Conservation (phyloP, 345 rosid species). For the Capsella bursapastoris region DNA sequence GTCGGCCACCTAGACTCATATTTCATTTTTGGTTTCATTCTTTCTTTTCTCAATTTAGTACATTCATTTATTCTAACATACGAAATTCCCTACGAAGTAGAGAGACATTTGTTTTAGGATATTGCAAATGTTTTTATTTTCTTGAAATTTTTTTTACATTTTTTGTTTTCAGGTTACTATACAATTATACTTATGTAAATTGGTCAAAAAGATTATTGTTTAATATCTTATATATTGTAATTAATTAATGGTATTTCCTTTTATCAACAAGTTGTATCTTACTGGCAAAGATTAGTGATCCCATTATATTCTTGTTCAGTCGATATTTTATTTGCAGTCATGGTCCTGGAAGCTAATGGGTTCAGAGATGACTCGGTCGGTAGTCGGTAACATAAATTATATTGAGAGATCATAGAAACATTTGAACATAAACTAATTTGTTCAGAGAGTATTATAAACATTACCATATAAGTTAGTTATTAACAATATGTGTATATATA, state of each 20-base stretch:
- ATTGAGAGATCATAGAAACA: background rate
- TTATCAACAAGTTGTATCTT: slow-evolving; percentile 3
- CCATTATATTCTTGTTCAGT: background rate
- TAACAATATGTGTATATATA: background rate
- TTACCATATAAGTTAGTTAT: background rate
- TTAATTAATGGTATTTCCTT: slow-evolving; percentile 1
- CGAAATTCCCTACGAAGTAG: slow-evolving; percentile 20
- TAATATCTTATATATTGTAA: slow-evolving; percentile 5
- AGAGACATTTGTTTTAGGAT: slow-evolving; percentile 1
- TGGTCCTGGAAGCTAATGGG: slow-evolving; percentile 1
- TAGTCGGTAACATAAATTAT: background rate
- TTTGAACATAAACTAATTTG: no score
- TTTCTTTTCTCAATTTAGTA: background rate
- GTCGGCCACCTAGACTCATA: background rate
- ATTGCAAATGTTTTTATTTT: background rate
- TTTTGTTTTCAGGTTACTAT: slow-evolving; percentile 6
- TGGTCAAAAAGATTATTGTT: slow-evolving; percentile 8
- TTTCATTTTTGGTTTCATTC: background rate
- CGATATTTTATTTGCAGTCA: background rate
- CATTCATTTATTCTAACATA: slow-evolving; percentile 35
- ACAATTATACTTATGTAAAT: background rate
- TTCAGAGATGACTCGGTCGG: background rate
- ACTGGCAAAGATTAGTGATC: background rate
- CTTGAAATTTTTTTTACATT: background rate
- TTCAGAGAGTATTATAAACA: background rate